Percentiles rank a stretch among this genome's conserved stretches.
Evolutionary conservation across 345 rosid genomes (phyloP).

Genomic region (Hirschfeldia incana): DNA sequence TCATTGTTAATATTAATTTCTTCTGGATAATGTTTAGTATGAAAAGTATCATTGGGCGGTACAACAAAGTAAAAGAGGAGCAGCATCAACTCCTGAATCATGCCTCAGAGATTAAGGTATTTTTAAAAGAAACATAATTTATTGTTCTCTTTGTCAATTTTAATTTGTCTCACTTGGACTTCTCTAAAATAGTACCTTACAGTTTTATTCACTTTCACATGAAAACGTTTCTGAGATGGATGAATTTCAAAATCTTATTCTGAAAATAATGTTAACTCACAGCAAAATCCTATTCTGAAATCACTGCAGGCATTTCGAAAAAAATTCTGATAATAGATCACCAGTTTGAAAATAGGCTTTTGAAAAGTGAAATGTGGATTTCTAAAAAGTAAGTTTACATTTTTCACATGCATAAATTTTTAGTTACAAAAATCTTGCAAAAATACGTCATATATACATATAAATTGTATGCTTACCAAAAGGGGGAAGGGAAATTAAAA

Average conservation of each 20-base stretch:
- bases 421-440: background rate
- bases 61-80: slow-evolving; percentile 64
- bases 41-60: slow-evolving; percentile 63
- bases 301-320: background rate
- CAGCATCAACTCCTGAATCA: slow-evolving; percentile 50
- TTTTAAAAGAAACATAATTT: background rate
- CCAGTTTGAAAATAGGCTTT: background rate
- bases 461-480: background rate
- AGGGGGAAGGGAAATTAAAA: background rate
- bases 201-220: background rate
- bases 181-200: background rate
- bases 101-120: slow-evolving; percentile 72
- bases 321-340: background rate
- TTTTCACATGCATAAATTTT: background rate
- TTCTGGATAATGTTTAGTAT: slow-evolving; percentile 45
- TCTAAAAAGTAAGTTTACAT: background rate
- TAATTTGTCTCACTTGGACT: background rate
- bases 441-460: background rate
- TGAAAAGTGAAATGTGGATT: background rate
- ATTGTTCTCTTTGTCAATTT: background rate
- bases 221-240: background rate
- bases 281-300: background rate
- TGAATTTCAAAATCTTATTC: background rate
- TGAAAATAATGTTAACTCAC: background rate
- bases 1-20: background rate